A percentile compares a stretch with the other conserved stretches of the same genome.
Conservation (phyloP, 768 basidiomycete genomes). For the Tylopilus sp. region DNA sequence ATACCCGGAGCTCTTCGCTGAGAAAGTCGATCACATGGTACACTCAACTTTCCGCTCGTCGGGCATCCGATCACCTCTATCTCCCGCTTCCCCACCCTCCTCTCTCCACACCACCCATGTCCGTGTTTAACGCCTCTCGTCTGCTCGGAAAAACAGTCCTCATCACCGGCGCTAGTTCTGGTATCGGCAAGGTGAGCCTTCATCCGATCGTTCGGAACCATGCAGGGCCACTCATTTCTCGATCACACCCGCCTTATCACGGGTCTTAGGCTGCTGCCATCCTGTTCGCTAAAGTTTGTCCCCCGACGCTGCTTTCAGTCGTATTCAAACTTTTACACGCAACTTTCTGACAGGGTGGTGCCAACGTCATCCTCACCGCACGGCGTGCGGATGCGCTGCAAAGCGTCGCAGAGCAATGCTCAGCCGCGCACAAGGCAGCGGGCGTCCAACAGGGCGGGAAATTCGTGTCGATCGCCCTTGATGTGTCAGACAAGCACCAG, state of each 20-base stretch:
- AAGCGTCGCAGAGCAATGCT: conserved; percentile 64
- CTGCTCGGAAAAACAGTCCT: conserved; percentile 83
- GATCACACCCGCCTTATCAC: background rate
- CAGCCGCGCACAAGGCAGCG: conserved; percentile 66
- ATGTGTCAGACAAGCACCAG: conserved; percentile 75
- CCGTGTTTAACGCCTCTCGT: conserved; percentile 77
- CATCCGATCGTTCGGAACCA: background rate
- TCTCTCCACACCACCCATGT: conserved; percentile 46
- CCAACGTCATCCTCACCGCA: conserved; percentile 83
- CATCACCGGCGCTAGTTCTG: conserved; percentile 85
- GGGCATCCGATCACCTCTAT: background rate
- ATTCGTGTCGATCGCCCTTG: conserved; percentile 68
- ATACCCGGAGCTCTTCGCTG: no score
- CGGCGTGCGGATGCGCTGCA: conserved; percentile 72
- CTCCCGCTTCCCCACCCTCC: background rate
- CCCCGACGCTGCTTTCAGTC: background rate
- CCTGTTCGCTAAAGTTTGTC: conserved; percentile 77
- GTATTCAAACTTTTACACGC: background rate
- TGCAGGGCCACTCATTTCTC: background rate
- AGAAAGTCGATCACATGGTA: no score
- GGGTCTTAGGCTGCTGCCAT: conserved; percentile 75
- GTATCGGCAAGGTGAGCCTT: conserved; percentile 82
- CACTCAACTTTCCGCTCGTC: background rate
- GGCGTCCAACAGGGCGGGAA: conserved; percentile 74
- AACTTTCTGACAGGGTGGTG: conserved; percentile 77